Base-by-base conservation (phyloP, 2,329 filamentous ascomycete species). In the Chaetomium olivaceum region DNA sequence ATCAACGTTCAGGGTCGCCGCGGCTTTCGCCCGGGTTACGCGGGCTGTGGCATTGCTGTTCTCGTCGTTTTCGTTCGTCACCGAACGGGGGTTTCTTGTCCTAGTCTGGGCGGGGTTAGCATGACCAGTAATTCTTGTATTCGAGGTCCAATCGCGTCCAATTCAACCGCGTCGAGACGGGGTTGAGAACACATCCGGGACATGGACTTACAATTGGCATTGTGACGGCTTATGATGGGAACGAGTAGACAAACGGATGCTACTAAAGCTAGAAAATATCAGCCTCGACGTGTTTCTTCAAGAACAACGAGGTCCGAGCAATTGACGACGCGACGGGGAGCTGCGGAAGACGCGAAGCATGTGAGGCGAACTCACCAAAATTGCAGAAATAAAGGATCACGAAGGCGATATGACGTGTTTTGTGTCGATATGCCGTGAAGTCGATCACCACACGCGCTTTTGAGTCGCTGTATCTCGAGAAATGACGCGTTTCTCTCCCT, bases 51-150 rank as follows among this genome's bases (percentile, higher is more conserved):
- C 68, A 56, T 58, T 81, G 70, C 80, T 86, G 78, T 97, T 96
- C 83, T 97, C 95, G 78, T 97, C 94, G 77, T 97, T 97, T 83
- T 97, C 93, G 79, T 96, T 95, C 71, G 90, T 90, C 74, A 90
- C 85, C 77, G 88, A 86, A 80, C 93, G 90, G 90, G 87, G 74
- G 88, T 83, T 77, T 86, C 82, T 79, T 91, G 90, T 79, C 91
- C 89, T 82, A 84, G 70, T 68, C 86, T 90, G 82, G 82, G 78
- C 68, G 69, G 69, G 67, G 52, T 76, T 62, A 73, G 75, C 52
- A 59, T 65, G 59, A 65, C 39, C 31, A 9, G 29, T n/a, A 12
- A 59, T 46, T 4, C 16, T n/a, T 25, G 36, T 11, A n/a, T 3
- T 46, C 23, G 19, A 46, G n/a, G 25, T 31, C 61, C 16, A 61